phyloP scores from a whole-genome alignment of 345 rosid genomes.

The Adansonia digitata region DNA sequence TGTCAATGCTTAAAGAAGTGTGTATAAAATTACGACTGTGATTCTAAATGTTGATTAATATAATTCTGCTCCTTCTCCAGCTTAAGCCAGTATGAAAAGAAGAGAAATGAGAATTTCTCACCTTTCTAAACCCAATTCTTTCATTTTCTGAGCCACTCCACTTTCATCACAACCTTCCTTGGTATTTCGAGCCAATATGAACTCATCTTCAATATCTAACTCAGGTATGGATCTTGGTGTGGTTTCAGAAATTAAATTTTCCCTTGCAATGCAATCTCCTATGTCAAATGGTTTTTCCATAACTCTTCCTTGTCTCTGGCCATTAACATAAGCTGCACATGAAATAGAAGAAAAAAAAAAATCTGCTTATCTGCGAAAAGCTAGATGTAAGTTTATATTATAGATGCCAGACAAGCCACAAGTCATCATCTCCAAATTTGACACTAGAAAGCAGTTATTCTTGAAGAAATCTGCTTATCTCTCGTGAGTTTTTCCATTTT shows the following conservation, averaged over 20 bases:
- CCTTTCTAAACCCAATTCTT: conserved; percentile 81
- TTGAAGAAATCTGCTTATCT: background rate
- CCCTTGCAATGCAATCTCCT: conserved; percentile 71
- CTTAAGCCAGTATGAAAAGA: background rate
- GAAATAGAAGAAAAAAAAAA: background rate
- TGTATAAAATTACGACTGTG: background rate
- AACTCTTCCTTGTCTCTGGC: conserved; percentile 84
- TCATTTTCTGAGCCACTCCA: conserved; percentile 57
- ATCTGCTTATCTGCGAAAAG: background rate
- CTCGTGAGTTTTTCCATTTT: background rate
- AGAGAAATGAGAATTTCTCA: conserved; percentile 11
- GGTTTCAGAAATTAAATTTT: conserved; percentile 37
- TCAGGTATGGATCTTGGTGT: conserved; percentile 22
- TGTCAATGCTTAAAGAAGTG: background rate
- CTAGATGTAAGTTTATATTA: background rate
- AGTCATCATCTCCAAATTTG: too few relatives aligned
- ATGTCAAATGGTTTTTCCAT: conserved; percentile 74
- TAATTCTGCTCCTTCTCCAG: background rate
- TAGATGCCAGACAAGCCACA: background rate
- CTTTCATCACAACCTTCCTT: conserved; percentile 29
- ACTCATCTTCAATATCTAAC: conserved; percentile 62
- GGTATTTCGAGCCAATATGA: conserved; percentile 45
- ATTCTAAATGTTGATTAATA: background rate
- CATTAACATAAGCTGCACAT: conserved; percentile 79
- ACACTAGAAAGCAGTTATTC: background rate